phyloP scores from a whole-genome alignment of 225 moss, liverwort and hornwort species.

The Rhytidiadelphus loreus region DNA sequence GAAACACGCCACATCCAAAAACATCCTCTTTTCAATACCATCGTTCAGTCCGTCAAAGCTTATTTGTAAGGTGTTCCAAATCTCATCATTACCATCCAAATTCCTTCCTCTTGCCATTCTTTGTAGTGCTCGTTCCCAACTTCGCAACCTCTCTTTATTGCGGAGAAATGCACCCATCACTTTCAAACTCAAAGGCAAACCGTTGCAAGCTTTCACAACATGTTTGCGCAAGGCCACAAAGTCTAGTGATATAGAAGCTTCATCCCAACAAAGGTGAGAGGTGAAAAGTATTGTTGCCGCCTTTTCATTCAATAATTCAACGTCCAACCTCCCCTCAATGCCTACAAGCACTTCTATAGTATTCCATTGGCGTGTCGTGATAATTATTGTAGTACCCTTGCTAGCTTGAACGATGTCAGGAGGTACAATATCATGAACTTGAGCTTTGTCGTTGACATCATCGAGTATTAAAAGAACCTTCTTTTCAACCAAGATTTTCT shows the following conservation, averaged over 20 bases:
- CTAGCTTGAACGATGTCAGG: neutral
- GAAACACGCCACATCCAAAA: neutral
- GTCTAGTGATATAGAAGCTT: neutral
- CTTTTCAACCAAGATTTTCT: neutral
- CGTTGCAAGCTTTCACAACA: neutral
- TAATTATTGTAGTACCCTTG: neutral
- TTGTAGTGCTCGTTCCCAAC: neutral
- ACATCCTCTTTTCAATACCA: neutral
- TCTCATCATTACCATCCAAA: neutral
- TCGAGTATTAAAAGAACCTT: neutral
- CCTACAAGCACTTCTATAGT: neutral
- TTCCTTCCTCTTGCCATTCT: too few species aligned
- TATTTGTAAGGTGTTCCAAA: neutral
- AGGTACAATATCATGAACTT: neutral
- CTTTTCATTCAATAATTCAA: neutral
- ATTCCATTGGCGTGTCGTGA: neutral
- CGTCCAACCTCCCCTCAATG: neutral
- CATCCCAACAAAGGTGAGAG: neutral
- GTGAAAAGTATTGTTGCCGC: neutral
- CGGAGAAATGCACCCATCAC: neutral
- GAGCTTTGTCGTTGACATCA: accelerated
- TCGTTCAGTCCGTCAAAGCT: neutral
- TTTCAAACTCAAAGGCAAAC: neutral
- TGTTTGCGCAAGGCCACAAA: neutral
- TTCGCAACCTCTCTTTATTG: neutral